A percentile compares a stretch with the other conserved stretches of the same genome.
phyloP scores from a whole-genome alignment of 192 early-diverging fungal genomes.

The Pecoramyces ruminantium region DNA sequence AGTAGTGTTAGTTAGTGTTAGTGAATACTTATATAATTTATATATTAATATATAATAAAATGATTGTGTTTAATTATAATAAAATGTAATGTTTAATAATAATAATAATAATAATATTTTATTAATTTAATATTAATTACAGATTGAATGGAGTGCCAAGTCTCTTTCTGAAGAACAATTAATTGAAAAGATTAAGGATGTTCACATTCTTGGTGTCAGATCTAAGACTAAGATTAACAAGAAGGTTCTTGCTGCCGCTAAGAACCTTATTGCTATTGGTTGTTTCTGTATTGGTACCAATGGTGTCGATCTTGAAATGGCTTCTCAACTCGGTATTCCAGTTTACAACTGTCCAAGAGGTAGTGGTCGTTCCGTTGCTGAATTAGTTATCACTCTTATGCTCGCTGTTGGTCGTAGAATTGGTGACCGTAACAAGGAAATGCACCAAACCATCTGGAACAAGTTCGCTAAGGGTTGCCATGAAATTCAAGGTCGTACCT shows the following conservation, averaged over 20 bases:
- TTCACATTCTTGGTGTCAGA: slow-evolving; percentile 78
- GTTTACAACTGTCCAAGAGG: slow-evolving; percentile 92
- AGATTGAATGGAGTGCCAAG: slow-evolving; percentile 79
- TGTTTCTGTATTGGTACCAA: slow-evolving; percentile 96
- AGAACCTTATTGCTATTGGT: slow-evolving; percentile 72
- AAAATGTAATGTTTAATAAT: too few species aligned
- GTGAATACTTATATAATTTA: too few species aligned
- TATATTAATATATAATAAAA: too few species aligned
- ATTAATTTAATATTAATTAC: not conserved
- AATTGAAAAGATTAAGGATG: slow-evolving; percentile 87
- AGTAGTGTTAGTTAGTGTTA: too few species aligned
- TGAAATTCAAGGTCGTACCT: slow-evolving; percentile 90
- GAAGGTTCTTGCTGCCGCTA: slow-evolving; percentile 70
- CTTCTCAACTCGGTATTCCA: slow-evolving; percentile 67
- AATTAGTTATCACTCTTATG: slow-evolving; percentile 87
- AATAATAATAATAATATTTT: too few species aligned
- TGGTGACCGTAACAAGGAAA: slow-evolving; percentile 82
- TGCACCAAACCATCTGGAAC: slow-evolving; percentile 88
- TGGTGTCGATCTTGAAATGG: slow-evolving; percentile 80
- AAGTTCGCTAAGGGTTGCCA: slow-evolving; percentile 68
- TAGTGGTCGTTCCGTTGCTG: slow-evolving; percentile 32
- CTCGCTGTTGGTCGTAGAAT: slow-evolving; percentile 80
- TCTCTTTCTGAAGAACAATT: slow-evolving; percentile 72
- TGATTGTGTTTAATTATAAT: too few species aligned
- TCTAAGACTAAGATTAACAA: slow-evolving; percentile 91